Evolutionary conservation across 371 early-diverging fungal genomes (phyloP).

Genomic region (Syncephalastrum sp.): DNA sequence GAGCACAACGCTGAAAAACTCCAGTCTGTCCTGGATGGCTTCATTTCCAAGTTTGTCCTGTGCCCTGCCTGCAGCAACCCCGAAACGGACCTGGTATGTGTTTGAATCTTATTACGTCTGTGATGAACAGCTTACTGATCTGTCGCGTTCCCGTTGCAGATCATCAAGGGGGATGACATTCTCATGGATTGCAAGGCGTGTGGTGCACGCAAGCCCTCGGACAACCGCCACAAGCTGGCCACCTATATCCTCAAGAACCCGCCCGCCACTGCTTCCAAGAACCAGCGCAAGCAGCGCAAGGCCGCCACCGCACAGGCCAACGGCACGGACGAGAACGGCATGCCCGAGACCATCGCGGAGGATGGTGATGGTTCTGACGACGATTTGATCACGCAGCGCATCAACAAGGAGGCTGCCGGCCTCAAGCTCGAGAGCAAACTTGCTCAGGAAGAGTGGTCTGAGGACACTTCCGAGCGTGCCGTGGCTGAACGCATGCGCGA

Average conservation of each 20-base stretch:
- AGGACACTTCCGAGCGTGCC: constrained; percentile 79
- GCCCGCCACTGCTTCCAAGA: constrained; percentile 64
- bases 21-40: constrained; percentile 88
- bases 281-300: constrained; percentile 72
- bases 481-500: constrained; percentile 77
- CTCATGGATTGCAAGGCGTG: constrained; percentile 90
- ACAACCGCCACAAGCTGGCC: constrained; percentile 88
- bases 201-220: constrained; percentile 82
- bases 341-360: constrained; percentile 40
- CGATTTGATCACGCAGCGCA: constrained; percentile 73
- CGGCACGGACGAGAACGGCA: constrained; percentile 45
- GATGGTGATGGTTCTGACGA: constrained; percentile 57
- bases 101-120: constrained; percentile 4
- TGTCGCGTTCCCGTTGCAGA: constrained; percentile 24
- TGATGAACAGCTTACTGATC: constrained; percentile 6
- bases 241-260: constrained; percentile 94
- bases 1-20: constrained; percentile 91
- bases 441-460: constrained; percentile 82
- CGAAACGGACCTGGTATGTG: constrained; percentile 90
- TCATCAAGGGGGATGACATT: constrained; percentile 74
- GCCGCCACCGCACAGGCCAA: constrained; percentile 51
- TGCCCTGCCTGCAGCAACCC: constrained; percentile 97
- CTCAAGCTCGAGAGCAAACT: constrained; percentile 63
- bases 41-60: constrained; percentile 97
- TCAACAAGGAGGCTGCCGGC: constrained; percentile 70